Conservation (phyloP, 140 eudicot genomes). For the Senecio squalidus region DNA sequence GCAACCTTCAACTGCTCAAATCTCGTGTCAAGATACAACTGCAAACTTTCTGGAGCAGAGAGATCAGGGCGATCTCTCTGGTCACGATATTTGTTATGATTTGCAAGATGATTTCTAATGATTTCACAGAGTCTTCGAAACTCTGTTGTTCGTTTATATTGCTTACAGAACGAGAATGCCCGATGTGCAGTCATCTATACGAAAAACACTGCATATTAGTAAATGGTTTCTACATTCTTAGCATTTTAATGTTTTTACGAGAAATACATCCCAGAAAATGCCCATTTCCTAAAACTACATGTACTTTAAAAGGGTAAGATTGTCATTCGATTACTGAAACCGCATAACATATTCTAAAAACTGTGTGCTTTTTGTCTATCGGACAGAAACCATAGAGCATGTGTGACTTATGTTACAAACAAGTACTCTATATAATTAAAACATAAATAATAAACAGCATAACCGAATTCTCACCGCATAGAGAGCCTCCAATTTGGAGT, state of each 20-base stretch:
- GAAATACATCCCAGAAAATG: no score
- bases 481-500: constrained; percentile 72
- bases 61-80: constrained; percentile 90
- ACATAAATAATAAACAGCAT: neutral
- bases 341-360: no score
- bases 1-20: constrained; percentile 92
- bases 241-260: no score
- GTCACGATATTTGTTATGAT: constrained; percentile 84
- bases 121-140: constrained; percentile 91
- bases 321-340: no score
- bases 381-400: no score
- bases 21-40: constrained; percentile 82
- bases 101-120: constrained; percentile 84
- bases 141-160: constrained; percentile 82
- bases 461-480: constrained; percentile 52
- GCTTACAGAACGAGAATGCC: constrained; percentile 95
- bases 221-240: no score
- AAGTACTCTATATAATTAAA: neutral
- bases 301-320: no score
- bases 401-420: no score
- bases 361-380: no score
- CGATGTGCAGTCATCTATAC: constrained; percentile 96
- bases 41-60: constrained; percentile 77
- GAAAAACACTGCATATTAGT: constrained; percentile 48
- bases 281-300: no score